phyloP scores from a whole-genome alignment of 768 basidiomycete species.

The Auriscalpium vulgare region DNA sequence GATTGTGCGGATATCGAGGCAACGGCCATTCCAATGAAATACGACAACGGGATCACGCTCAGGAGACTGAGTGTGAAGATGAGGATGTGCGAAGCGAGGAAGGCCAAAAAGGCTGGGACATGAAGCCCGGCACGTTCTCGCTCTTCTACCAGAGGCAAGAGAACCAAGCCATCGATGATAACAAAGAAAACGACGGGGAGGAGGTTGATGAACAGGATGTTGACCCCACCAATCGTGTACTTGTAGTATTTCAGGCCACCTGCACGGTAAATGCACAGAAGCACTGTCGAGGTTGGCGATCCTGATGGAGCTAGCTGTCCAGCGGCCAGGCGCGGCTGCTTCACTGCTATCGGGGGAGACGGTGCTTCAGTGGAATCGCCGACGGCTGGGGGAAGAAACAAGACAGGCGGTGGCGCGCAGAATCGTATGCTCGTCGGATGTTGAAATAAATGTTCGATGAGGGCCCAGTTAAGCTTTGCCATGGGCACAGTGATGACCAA shows the following conservation, averaged over 20 bases:
- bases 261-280: conserved; percentile 92
- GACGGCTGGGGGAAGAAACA: conserved; percentile 40
- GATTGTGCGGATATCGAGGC: conserved; percentile 98
- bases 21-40: conserved; percentile 99
- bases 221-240: conserved; percentile 97
- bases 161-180: conserved; percentile 85
- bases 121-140: conserved; percentile 44
- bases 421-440: conserved; percentile 86
- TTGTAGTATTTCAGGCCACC: conserved; percentile 92
- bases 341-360: conserved; percentile 50
- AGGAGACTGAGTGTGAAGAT: conserved; percentile 82
- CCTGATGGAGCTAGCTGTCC: conserved; percentile 88
- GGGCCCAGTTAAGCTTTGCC: conserved; percentile 96
- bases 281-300: conserved; percentile 75
- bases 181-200: conserved; percentile 91
- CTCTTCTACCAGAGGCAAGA: conserved; percentile 64
- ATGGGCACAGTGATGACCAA: conserved; percentile 93
- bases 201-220: conserved; percentile 96
- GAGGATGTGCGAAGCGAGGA: conserved; percentile 65
- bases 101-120: conserved; percentile 55
- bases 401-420: conserved; percentile 74
- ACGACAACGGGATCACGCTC: conserved; percentile 93
- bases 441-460: conserved; percentile 72
- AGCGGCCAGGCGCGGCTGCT: conserved; percentile 66
- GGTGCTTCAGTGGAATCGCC: conserved; percentile 17